Evolutionary conservation across 1,284 basidiomycete species (phyloP).

Genomic region (Cystobasidium slooffiae): DNA sequence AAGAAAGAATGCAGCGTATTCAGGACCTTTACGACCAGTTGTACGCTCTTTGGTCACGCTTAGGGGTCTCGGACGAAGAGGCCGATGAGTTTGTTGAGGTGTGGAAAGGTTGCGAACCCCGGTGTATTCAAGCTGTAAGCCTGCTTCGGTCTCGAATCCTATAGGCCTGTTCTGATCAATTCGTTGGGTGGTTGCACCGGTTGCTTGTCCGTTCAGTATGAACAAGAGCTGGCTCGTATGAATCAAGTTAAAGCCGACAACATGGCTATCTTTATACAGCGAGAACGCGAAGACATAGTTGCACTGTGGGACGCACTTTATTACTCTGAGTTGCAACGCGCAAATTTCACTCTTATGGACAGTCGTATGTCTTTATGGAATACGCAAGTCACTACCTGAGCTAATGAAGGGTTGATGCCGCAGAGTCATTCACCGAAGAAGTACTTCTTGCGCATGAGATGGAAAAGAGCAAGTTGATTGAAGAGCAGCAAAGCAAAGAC

Average conservation of each 20-base stretch:
- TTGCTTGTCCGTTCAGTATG: slow-evolving; percentile 63
- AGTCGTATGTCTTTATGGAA: not conserved
- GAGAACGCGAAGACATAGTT: slow-evolving; percentile 79
- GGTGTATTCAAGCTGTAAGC: slow-evolving; percentile 65
- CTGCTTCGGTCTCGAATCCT: not conserved
- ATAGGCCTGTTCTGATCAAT: not conserved
- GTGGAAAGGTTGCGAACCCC: slow-evolving; percentile 75
- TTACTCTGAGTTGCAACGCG: slow-evolving; percentile 78
- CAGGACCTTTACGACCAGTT: slow-evolving; percentile 85
- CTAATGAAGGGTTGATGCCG: not conserved
- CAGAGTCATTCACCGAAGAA: slow-evolving; percentile 87
- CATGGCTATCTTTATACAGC: slow-evolving; percentile 82
- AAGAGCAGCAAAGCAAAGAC: slow-evolving; percentile 76
- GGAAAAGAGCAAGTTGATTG: slow-evolving; percentile 77
- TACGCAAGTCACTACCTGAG: too few species aligned
- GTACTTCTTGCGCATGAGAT: slow-evolving; percentile 84
- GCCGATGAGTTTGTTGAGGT: slow-evolving; percentile 81
- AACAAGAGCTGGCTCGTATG: slow-evolving; percentile 88
- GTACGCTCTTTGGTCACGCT: slow-evolving; percentile 75
- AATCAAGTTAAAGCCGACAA: slow-evolving; percentile 82
- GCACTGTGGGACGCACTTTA: slow-evolving; percentile 85
- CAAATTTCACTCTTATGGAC: slow-evolving; percentile 49
- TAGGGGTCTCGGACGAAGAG: slow-evolving; percentile 71
- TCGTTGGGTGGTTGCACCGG: slow-evolving; percentile 2
- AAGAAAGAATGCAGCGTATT: slow-evolving; percentile 71